Evolutionary conservation across 441 rosid species (phyloP), one percentile per base, ranked within the genome.

Genomic region (Croton setiger): DNA sequence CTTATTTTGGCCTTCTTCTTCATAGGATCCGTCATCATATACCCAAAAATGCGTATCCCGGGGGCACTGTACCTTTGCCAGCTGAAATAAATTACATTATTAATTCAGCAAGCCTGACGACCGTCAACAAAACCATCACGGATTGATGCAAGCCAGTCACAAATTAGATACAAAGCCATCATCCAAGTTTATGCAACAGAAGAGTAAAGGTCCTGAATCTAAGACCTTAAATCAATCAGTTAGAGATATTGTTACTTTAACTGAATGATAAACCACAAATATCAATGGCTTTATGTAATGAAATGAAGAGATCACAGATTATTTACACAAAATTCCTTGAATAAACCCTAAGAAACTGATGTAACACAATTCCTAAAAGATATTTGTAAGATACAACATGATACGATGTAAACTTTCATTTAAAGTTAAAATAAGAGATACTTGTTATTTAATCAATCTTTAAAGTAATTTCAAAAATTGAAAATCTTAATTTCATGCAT

Each of bases 1-100:
- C 64, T 82, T 82, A 65, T 82, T 82, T 63, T 82, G 85, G 36
- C 85, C 85, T 76, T 82, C 83, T 47, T 82, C 85, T 63, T 82
- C 83, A 60, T 82, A 82, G 31, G 77, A 70, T 35, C 85, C 85
- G 74, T 82, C 85, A 59, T 82, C 85, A 61, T 79, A 79, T 17
- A 82, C 81, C 82, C 85, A 79, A 64, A 81, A 81, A 63, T 81
- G 85, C 44, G 85, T 78, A 66, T 78, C 82, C 8, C 80, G 70
- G 3, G 85, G 83, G 43, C 85, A 82, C 62, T 82, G 82, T 11
- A 82, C 85, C 54, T 60, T 74, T 41, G 83, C 85, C 56, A 82
- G 72, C 85, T 81, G 83, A 69, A 76, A 75, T 44, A 51, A 23
- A 56, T 57, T 57, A 41, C 45, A 72, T 60, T 43, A 52, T 33